Evolutionary conservation across 2,329 filamentous ascomycete species (phyloP), one percentile per base, ranked within the genome.

Genomic region (Penicillium glabrum): DNA sequence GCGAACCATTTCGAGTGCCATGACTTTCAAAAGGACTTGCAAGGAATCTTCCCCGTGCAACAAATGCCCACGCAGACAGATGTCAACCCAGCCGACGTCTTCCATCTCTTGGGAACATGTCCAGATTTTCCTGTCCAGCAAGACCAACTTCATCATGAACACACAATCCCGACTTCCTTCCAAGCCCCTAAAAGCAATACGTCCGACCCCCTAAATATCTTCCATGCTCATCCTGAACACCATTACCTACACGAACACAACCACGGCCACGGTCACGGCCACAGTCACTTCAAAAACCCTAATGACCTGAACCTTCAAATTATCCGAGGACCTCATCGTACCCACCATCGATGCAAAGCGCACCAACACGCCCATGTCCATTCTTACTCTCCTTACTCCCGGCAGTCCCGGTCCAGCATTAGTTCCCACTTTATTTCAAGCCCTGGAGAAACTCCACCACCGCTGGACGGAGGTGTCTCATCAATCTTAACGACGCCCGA

Each of bases 401-500:
- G 72, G 37, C 71, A 73, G 6, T 71, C 71, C 8, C 67, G 72
- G 16, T 73, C 71, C 14, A 75, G 72, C 46, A 58, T 73, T 16
- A 75, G 72, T 53, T 75, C 72, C 7, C 72, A 73, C 33, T 55
- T 74, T 24, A 46, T 72, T 11, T 69, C 72, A 7, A 75, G 72
- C 54, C 72, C 75, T 1, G 67, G 70, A 16, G 71, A 75, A 43
- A 75, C 69, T 2, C 72, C 75, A 11, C 71, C 72, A 8, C 69
- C 72, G 13, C 59, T 75, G 33, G 73, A 77, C 27, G 65, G 67
- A 16, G 69, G 69, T 19, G 54, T 63, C 4, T 72, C 73, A 1
- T 75, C 74, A 0, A 62, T 72, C 3, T 61, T 76, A 54, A 76
- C 72, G 5, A 75, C 71, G 29, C 72, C 75, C 5, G 70, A 73